Evolutionary conservation across 2,329 filamentous ascomycete species (phyloP), one percentile per base, ranked within the genome.

Genomic region (Fusarium proliferatum): DNA sequence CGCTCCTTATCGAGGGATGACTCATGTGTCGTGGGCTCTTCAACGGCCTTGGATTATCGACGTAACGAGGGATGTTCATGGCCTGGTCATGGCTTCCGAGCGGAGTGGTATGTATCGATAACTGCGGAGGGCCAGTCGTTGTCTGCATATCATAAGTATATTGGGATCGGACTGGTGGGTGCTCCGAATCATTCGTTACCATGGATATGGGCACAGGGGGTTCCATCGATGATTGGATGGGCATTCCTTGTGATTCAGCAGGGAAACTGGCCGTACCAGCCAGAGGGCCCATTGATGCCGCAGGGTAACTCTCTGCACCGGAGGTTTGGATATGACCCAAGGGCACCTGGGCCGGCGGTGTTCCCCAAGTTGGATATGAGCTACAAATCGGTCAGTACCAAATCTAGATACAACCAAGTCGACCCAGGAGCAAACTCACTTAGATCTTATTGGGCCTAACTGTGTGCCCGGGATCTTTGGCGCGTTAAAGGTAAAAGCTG

Each of bases 401-500:
- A 12, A 23, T 46, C 21, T 19, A 30, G 17, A 19, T 58, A 33
- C n/a, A 45, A 23, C 23, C 56, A 49, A 39, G 19, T 33, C 16
- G 33, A 39, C n/a, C 39, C 26, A 33, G 52, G 30, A 38, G 52
- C 17, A 21, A 65, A 86, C 88, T 83, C 84, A 90, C 88, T 88
- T 90, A 28, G 88, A 89, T 79, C 88, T 84, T 84, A 90, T 87
- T 23, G 83, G 77, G 45, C 84, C 84, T 79, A 90, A 84, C 21
- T 87, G 86, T 67, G 84, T 86, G 33, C 86, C 84, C 0, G 88
- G 86, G 62, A 89, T 82, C 76, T 90, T 90, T 2, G 88, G 86
- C 2, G 88, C 83, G 71, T 83, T 89, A 71, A 90, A 90, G 4
- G 88, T 90, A 70, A 90, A 91, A 1, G 86, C 85, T 9, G 88